Conservation (phyloP, 495 filamentous ascomycete genomes). For the Mycothermus thermophilus region DNA sequence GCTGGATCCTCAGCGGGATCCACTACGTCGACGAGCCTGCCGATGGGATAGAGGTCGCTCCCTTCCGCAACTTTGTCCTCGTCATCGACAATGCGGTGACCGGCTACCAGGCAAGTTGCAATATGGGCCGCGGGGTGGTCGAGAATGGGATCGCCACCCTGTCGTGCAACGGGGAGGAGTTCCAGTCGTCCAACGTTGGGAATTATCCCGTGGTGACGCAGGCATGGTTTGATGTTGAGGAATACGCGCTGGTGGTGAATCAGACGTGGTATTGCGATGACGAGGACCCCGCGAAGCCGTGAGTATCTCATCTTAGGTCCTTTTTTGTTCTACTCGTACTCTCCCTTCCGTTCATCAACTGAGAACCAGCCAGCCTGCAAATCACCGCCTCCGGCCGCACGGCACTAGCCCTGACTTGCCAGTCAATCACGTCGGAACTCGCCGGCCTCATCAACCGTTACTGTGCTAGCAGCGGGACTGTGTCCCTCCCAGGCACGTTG, state of each 20-base stretch:
- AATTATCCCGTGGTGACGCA: constrained; percentile 10
- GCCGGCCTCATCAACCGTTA: neutral
- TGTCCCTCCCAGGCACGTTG: constrained; percentile 6
- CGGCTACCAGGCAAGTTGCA: constrained; percentile 18
- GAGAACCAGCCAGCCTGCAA: constrained; percentile 3
- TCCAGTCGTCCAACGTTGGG: constrained; percentile 3
- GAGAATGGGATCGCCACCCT: constrained; percentile 1
- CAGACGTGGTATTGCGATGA: constrained; percentile 24
- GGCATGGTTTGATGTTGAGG: constrained; percentile 10
- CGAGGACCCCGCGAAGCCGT: constrained; percentile 17
- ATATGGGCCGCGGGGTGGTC: constrained; percentile 1
- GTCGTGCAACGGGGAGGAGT: constrained; percentile 11
- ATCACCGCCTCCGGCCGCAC: constrained; percentile 8
- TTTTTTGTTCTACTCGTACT: too few species aligned
- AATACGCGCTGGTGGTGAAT: constrained; percentile 9
- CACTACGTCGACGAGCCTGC: constrained; percentile 10
- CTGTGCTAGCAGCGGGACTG: neutral
- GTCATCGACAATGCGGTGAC: constrained; percentile 12
- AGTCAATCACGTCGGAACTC: neutral
- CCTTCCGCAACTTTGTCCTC: constrained; percentile 9
- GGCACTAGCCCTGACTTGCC: constrained; percentile 5
- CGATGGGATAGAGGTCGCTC: constrained; percentile 4
- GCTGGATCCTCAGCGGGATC: constrained; percentile 10
- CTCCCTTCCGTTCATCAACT: neutral
- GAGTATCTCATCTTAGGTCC: constrained; percentile 1